A percentile compares a stretch with the other conserved stretches of the same genome.
These are phyloP conservation scores for Pichia heedii DNA, from an alignment of 805 yeast species.

Conservation along the genomic window DNA sequence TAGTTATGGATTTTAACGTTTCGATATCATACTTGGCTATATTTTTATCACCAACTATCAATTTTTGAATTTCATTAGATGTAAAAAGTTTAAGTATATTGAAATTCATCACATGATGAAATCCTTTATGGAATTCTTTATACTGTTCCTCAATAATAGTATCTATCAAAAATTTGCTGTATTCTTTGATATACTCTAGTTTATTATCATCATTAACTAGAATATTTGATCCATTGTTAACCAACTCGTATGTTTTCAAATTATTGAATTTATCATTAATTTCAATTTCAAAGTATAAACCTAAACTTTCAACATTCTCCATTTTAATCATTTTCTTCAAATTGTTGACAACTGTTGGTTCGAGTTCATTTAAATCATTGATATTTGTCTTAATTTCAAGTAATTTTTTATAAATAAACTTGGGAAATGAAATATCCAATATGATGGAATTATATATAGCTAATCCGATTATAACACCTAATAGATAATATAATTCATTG, in stretches of 20 bases:
- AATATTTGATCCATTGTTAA: slow-evolving; percentile 46
- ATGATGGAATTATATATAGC: slow-evolving; percentile 89
- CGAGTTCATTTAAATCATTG: slow-evolving; percentile 58
- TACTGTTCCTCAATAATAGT: slow-evolving; percentile 46
- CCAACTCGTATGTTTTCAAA: slow-evolving; percentile 38
- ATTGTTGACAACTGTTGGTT: slow-evolving; percentile 56
- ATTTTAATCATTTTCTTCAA: slow-evolving; percentile 39
- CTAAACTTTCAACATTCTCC: slow-evolving; percentile 38
- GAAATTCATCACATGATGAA: slow-evolving; percentile 67
- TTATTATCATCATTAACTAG: slow-evolving; percentile 54
- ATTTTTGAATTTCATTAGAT: slow-evolving; percentile 71
- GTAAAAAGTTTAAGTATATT: slow-evolving; percentile 72
- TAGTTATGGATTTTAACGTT: slow-evolving; percentile 61
- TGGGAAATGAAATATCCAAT: slow-evolving; percentile 70
- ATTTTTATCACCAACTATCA: slow-evolving; percentile 67
- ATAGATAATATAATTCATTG: slow-evolving; percentile 54
- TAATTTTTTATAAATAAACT: slow-evolving; percentile 66
- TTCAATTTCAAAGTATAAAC: slow-evolving; percentile 52
- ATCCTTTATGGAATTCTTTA: slow-evolving; percentile 58
- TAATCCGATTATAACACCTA: slow-evolving; percentile 81
- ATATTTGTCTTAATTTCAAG: slow-evolving; percentile 45
- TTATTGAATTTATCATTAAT: slow-evolving; percentile 42
- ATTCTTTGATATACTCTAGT: slow-evolving; percentile 49
- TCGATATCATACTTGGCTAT: slow-evolving; percentile 48
- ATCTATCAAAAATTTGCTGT: slow-evolving; percentile 53